These are phyloP conservation scores for Sporisorium exsertum DNA, from an alignment of 1,284 basidiomycete genomes.

Conservation along the genomic window DNA sequence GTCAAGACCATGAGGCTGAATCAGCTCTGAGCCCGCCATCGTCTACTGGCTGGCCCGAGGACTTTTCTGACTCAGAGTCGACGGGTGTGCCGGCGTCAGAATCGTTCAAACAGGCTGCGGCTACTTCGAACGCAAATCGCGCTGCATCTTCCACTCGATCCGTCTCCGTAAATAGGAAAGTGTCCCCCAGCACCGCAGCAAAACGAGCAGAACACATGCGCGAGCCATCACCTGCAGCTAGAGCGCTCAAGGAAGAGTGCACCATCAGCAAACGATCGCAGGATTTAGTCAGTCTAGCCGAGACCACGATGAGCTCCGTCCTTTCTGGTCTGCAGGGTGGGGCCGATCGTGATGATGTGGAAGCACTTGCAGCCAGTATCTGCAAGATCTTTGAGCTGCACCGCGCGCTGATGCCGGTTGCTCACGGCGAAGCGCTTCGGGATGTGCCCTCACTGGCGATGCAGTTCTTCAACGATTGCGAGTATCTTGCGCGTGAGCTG, in stretches of 20 bases:
- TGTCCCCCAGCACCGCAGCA: background rate
- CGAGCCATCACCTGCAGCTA: background rate
- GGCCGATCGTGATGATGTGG: constrained; percentile 12
- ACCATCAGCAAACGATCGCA: constrained; percentile 50
- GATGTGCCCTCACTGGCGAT: constrained; percentile 77
- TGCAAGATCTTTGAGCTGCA: constrained; percentile 81
- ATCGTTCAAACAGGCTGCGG: background rate
- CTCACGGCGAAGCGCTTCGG: constrained; percentile 74
- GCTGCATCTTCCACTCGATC: constrained; percentile 6
- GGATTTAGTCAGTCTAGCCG: constrained; percentile 39
- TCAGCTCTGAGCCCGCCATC: constrained; percentile 12
- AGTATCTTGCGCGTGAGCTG: constrained; percentile 74
- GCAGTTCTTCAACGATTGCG: constrained; percentile 87
- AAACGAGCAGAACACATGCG: background rate
- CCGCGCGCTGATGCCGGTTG: constrained; percentile 82
- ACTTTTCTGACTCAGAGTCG: constrained; percentile 30
- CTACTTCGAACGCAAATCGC: background rate
- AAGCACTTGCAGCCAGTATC: constrained; percentile 25
- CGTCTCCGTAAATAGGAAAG: background rate
- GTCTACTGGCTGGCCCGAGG: constrained; percentile 22
- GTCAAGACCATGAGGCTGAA: background rate
- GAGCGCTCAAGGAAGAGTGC: constrained; percentile 34
- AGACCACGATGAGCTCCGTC: constrained; percentile 26
- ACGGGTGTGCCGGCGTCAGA: constrained; percentile 3
- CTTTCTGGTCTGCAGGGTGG: constrained; percentile 15